Conservation (phyloP, 352 stramenopile species). For the Aphanomyces stellatus region DNA sequence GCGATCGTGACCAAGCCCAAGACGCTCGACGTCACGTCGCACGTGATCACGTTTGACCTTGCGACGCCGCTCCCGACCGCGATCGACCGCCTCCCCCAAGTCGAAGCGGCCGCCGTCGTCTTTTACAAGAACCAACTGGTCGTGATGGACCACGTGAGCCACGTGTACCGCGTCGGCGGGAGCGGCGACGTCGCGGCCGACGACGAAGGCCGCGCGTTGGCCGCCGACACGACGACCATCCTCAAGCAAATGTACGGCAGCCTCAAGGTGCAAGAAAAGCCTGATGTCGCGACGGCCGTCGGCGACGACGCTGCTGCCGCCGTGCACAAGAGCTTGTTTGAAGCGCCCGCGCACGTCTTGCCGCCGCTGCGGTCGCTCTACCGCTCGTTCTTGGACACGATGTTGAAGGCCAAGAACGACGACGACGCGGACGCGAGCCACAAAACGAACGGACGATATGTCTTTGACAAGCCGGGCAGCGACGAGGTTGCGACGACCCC, state of each 20-base stretch:
- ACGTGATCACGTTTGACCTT: conserved; percentile 8
- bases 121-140: conserved; percentile 15
- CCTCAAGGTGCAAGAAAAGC: conserved; percentile 23
- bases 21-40: neutral
- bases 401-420: conserved; percentile 54
- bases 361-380: conserved; percentile 78
- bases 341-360: conserved; percentile 70
- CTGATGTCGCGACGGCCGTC: conserved; percentile 20
- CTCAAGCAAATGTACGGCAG: conserved; percentile 26
- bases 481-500: neutral
- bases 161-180: conserved; percentile 7
- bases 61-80: conserved; percentile 4
- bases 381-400: conserved; percentile 81
- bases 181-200: neutral
- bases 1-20: neutral
- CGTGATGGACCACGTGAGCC: conserved; percentile 7
- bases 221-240: conserved; percentile 15
- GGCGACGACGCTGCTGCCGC: conserved; percentile 16
- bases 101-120: neutral
- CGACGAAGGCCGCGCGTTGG: conserved; percentile 20
- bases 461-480: neutral
- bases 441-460: neutral
- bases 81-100: conserved; percentile 1
- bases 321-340: conserved; percentile 40
- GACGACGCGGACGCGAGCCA: neutral